Conservation (phyloP, 2,329 filamentous ascomycete genomes). For the Colletotrichum eremochloae region DNA sequence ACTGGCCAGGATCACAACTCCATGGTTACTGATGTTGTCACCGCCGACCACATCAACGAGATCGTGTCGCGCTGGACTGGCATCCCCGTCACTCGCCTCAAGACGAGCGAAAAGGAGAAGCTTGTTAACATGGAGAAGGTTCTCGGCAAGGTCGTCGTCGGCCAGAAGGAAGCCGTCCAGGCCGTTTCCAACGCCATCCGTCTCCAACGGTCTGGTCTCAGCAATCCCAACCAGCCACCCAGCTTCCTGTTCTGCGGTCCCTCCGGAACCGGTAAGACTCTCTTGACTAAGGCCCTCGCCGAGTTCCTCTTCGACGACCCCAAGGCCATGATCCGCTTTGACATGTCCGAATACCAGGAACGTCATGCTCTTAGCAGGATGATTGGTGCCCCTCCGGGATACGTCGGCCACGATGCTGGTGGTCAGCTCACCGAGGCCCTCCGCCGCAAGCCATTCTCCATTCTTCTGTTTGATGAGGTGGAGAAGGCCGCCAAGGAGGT, state of each 20-base stretch:
- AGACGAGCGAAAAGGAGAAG: conserved; percentile 97
- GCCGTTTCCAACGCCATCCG: conserved; percentile 97
- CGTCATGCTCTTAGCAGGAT: conserved; percentile 94
- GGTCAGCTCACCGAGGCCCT: conserved; percentile 96
- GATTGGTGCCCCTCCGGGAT: conserved; percentile 97
- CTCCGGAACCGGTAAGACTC: conserved; percentile 96
- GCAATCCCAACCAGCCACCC: conserved; percentile 95
- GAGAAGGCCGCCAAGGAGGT: conserved; percentile 99
- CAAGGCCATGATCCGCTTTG: conserved; percentile 98
- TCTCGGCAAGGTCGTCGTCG: conserved; percentile 86
- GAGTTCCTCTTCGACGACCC: conserved; percentile 98
- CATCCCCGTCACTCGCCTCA: conserved; percentile 93
- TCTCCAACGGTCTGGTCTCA: conserved; percentile 91
- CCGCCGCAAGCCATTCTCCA: conserved; percentile 95
- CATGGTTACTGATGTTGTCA: conserved; percentile 92
- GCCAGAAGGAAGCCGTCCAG: conserved; percentile 92
- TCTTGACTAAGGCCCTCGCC: conserved; percentile 95
- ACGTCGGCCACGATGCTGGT: conserved; percentile 95
- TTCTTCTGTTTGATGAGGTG: conserved; percentile 96
- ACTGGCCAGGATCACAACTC: conserved; percentile 71
- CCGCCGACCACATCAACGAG: conserved; percentile 98
- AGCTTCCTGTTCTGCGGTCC: conserved; percentile 99
- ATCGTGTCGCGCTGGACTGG: conserved; percentile 99
- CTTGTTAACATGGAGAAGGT: conserved; percentile 96
- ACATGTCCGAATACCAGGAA: conserved; percentile 99